Base-by-base conservation (phyloP, 2,329 filamentous ascomycete genomes). In the Tolypocladium tundrense region DNA sequence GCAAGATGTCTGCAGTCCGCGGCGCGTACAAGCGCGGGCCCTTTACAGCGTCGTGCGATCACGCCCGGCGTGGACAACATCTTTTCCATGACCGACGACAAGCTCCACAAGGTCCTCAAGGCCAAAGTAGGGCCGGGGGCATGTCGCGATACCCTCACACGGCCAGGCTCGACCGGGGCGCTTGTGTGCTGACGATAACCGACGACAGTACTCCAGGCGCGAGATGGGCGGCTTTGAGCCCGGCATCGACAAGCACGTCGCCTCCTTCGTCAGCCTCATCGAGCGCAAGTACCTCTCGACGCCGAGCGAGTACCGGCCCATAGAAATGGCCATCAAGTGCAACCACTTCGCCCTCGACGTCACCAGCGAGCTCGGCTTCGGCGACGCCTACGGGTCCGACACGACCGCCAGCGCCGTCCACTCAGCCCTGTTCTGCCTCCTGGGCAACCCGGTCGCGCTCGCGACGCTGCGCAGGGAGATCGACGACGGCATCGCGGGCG, bases 281-380 rank as follows among this genome's bases (percentile, higher is more conserved):
- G 52, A 53, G 19, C 33, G 54, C 41, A 60, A 56, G 35, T 61
- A 63, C 45, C 33, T 57, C 4, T 57, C 55, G n/a, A 43, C 45
- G 24, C 40, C 60, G 13, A 37, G 42, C 48, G 42, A 21, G 8
- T 31, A 43, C 45, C n/a, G 33, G 21, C 35, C 35, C 19, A 39
- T 61, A 16, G 60, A 63, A 37, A 45, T 63, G 37, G 59, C 58
- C 79, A 52, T 75, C 72, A 79, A 79, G 61, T 72, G 75, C 5
- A 77, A 80, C 52, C 82, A 73, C 68, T 78, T 83, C 58, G 81
- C 80, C 0, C 68, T 84, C 5, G 82, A 84, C 60, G 75, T 82
- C 39, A 81, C 85, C 62, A 79, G 74, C 40, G 74, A 75, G 50
- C 65, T 84, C 11, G 78, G 77, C 0, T 78, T 83, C 55, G 81